These are phyloP conservation scores for Haematococcus lacustris DNA, from an alignment of 139 green algal genomes.

Conservation along the genomic window DNA sequence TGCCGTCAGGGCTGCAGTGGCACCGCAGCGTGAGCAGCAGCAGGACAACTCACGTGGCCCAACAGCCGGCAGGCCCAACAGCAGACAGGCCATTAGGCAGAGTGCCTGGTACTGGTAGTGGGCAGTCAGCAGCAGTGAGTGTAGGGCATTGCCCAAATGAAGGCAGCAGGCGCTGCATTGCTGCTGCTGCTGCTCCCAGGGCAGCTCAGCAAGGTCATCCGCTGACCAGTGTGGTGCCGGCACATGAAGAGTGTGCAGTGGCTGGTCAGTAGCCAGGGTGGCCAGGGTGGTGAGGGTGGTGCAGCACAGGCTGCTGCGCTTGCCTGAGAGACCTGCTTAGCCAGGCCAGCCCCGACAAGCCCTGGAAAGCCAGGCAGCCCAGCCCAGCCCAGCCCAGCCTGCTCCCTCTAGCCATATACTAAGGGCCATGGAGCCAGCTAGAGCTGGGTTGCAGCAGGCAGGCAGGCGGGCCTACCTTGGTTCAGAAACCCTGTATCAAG, in stretches of 20 bases:
- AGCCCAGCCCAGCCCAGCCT: neutral
- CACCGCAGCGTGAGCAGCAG: neutral
- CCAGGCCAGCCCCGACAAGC: too few species aligned
- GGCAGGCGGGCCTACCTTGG: neutral
- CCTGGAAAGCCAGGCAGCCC: neutral
- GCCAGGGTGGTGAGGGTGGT: too few species aligned
- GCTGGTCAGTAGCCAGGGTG: too few species aligned
- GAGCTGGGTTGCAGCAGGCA: neutral
- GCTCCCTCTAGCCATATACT: neutral
- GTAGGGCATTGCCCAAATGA: too few species aligned
- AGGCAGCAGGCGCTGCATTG: too few species aligned
- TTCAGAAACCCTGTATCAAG: neutral
- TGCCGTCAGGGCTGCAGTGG: constrained; percentile 4
- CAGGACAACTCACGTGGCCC: neutral
- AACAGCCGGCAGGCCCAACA: neutral
- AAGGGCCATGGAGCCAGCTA: neutral
- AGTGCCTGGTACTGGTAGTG: neutral
- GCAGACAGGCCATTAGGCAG: neutral
- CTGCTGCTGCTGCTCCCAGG: too few species aligned
- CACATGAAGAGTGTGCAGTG: too few species aligned
- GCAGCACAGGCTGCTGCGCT: too few species aligned
- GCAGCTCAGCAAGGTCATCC: too few species aligned
- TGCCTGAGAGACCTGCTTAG: neutral
- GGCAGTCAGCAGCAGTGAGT: neutral
- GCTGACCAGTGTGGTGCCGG: too few species aligned